These are phyloP conservation scores for Inonotus hispidus DNA, from an alignment of 1,284 basidiomycete species.

Conservation along the genomic window DNA sequence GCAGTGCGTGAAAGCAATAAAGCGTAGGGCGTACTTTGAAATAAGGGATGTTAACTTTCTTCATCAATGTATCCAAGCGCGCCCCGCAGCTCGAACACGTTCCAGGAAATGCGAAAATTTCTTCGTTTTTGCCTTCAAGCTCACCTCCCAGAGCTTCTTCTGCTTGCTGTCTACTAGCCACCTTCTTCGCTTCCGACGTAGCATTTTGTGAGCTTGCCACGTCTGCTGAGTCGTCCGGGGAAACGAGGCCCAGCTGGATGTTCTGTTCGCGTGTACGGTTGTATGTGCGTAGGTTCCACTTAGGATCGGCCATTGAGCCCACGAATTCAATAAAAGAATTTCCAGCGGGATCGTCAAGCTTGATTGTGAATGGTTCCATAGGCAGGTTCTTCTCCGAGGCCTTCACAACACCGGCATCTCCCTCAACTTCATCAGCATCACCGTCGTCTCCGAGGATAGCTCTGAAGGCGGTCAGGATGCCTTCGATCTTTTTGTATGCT, in stretches of 20 bases:
- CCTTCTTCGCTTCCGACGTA: constrained; percentile 12
- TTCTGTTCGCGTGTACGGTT: constrained; percentile 84
- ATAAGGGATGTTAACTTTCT: constrained; percentile 96
- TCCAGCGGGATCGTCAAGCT: constrained; percentile 90
- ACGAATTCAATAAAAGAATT: constrained; percentile 92
- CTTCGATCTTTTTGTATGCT: constrained; percentile 75
- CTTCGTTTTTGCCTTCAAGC: constrained; percentile 51
- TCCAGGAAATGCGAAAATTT: constrained; percentile 87
- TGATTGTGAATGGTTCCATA: constrained; percentile 77
- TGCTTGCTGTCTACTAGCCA: constrained; percentile 29
- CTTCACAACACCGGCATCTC: constrained; percentile 24
- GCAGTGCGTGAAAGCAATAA: constrained; percentile 2
- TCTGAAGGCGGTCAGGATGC: constrained; percentile 63
- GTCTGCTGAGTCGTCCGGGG: constrained; percentile 39
- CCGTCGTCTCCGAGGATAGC: constrained; percentile 67
- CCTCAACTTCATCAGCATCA: constrained; percentile 41
- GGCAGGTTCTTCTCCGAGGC: constrained; percentile 42
- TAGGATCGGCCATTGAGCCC: constrained; percentile 77
- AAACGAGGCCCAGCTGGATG: constrained; percentile 68
- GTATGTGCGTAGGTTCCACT: constrained; percentile 92
- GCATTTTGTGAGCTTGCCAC: constrained; percentile 12
- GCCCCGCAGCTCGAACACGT: constrained; percentile 88
- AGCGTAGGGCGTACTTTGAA: constrained; percentile 68
- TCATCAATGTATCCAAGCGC: constrained; percentile 85
- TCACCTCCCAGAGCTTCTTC: constrained; percentile 32